phyloP scores from a whole-genome alignment of 2,329 filamentous ascomycete species.

The Ramularia endophylla region DNA sequence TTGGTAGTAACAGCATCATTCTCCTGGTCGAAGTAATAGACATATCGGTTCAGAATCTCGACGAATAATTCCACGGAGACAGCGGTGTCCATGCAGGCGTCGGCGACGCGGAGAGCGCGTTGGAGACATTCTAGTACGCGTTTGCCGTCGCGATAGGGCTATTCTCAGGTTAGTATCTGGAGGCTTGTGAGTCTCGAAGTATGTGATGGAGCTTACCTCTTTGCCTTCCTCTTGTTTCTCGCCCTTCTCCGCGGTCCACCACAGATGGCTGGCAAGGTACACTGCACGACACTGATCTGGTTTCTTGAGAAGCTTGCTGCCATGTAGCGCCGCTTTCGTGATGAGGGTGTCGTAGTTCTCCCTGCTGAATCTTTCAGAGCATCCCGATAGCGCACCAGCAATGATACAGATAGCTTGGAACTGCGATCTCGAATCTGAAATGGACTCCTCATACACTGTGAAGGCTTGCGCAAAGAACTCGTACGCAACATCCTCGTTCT shows the following conservation, averaged over 20 bases:
- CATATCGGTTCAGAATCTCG: slow-evolving; percentile 95
- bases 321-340: slow-evolving; percentile 93
- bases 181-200: not conserved
- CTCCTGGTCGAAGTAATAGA: slow-evolving; percentile 99
- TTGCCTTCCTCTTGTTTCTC: slow-evolving; percentile 59
- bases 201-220: slow-evolving; percentile 19
- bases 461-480: slow-evolving; percentile 99
- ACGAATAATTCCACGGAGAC: slow-evolving; percentile 98
- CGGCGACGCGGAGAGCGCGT: slow-evolving; percentile 87
- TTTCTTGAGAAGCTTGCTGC: slow-evolving; percentile 94
- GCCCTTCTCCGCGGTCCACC: slow-evolving; percentile 88
- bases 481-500: slow-evolving; percentile 93
- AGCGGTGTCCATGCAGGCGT: slow-evolving; percentile 98
- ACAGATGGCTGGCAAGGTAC: slow-evolving; percentile 91
- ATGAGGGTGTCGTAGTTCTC: slow-evolving; percentile 99
- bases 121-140: slow-evolving; percentile 94
- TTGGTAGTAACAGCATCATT: slow-evolving; percentile 98
- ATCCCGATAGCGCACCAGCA: slow-evolving; percentile 80
- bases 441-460: slow-evolving; percentile 93
- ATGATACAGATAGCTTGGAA: slow-evolving; percentile 98
- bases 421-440: slow-evolving; percentile 92
- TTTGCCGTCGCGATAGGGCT: slow-evolving; percentile 97
- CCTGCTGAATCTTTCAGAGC: slow-evolving; percentile 74
- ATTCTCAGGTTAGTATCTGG: too few species aligned
- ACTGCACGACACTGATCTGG: slow-evolving; percentile 97